Evolutionary conservation across 225 moss, liverwort and hornwort species (phyloP), one percentile per base, ranked within the genome.

Genomic region (Bryoerythrophyllum caledonicum): DNA sequence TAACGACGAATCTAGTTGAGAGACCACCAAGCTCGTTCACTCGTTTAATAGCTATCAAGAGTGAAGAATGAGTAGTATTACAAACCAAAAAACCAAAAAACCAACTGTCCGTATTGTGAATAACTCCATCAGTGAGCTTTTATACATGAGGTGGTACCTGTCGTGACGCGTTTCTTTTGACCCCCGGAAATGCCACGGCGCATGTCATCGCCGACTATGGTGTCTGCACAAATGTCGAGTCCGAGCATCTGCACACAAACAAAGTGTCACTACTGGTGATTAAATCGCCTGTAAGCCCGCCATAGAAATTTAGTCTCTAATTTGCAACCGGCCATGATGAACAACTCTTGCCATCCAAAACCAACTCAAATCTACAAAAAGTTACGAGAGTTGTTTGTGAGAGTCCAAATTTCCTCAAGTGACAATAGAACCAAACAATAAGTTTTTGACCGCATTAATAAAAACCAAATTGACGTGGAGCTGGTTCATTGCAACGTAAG

Each of bases 151-250:
- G 9, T 40, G 1, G 9, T 49, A 88, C 88, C 88, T 70, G 88
- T 88, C 2, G 85, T 88, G 56, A 88, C 80, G 32, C 88, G 82
- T 70, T 88, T 88, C 75, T 85, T 88, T 72, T 88, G 88, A 14
- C 88, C 88, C 19, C 88, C 88, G 19, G 88, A 88, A 70, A 88
- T 76, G 16, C 88, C 88, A 40, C 88, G 85, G 6, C 85, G 85
- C 88, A 88, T 88, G 0, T 88, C 88, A 62, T 88, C 88, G 35
- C 88, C 88, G n/a, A 88, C 75, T 0, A 85, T 7, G 34, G 85
- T 88, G 58, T 88, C 88, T 11, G 88, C 82, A 67, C 88, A 88
- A 6, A 85, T 55, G 65, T 88, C 88, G 44, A 88, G 80, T 52
- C 88, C 88, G 51, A 88, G 75, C 82, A 82, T 88, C 88, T 88